Percentiles rank a stretch among this genome's conserved stretches.
phyloP scores from a whole-genome alignment of 257 asterid species.

The Orobanche coerulescens region DNA sequence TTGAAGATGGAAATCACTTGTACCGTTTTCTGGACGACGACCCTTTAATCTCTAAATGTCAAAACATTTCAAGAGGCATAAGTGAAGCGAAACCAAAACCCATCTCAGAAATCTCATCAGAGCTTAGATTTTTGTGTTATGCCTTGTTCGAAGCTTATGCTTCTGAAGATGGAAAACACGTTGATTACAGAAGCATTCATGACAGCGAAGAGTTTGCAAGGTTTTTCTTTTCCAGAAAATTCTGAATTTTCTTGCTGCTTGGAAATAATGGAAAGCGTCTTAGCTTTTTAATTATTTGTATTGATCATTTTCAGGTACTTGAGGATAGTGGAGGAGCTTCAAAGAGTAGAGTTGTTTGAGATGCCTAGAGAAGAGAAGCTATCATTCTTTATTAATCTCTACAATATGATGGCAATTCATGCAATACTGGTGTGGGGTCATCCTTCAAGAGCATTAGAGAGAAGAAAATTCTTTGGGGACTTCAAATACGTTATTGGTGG shows the following conservation, averaged over 20 bases:
- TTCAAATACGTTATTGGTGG: conserved; percentile 94
- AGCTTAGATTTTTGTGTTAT: conserved; percentile 50
- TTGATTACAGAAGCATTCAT: conserved; percentile 77
- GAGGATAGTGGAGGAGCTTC: conserved; percentile 85
- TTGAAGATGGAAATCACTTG: conserved; percentile 71
- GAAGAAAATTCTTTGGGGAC: conserved; percentile 67
- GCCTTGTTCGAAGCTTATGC: conserved; percentile 83
- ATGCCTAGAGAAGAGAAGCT: conserved; percentile 83
- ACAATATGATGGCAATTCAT: conserved; percentile 67
- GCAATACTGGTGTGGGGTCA: conserved; percentile 70
- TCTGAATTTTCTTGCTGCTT: too few species aligned
- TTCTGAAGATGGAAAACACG: conserved; percentile 65
- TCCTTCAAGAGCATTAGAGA: conserved; percentile 66
- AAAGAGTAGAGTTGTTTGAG: conserved; percentile 57
- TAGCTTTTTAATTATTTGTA: neutral
- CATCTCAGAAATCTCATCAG: conserved; percentile 63
- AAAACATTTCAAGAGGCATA: conserved; percentile 83
- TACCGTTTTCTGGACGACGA: conserved; percentile 84
- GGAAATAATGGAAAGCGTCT: neutral
- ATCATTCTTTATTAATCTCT: conserved; percentile 75
- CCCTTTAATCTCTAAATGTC: conserved; percentile 68
- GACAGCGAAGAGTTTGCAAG: conserved; percentile 95
- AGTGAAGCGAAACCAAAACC: conserved; percentile 74
- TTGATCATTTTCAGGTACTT: conserved; percentile 44
- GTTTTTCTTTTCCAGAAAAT: too few species aligned